Evolutionary conservation across 129 eudicot genomes (phyloP), one percentile per base, ranked within the genome.

Genomic region (Centrapalus pauciflorus): DNA sequence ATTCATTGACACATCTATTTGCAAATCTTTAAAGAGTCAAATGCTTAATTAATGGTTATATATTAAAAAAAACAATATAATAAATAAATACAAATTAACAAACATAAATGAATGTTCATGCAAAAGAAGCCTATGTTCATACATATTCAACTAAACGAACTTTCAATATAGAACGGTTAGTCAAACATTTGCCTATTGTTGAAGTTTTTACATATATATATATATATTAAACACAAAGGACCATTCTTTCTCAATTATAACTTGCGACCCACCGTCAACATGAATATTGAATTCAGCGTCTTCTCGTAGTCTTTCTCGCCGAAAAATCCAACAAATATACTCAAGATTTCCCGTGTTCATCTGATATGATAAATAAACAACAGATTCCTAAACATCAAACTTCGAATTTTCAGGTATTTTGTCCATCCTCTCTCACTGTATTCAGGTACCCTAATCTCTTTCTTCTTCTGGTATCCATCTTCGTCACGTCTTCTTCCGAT

Each of bases 231-330:
- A 54, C 55, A 64, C 30, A 38, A 51, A 19, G 16, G 71, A 64
- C 78, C 66, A 55, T 55, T 40, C 28, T 64, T 57, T 46, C 1
- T 20, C 12, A 33, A 75, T 64, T 66, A 73, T 58, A 66, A 32
- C 33, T 33, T 26, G 25, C 45, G 68, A 64, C 72, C 78, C 66
- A 66, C 79, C 73, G 56, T 66, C 59, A n/a, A 46, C 61, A 57
- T 33, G 68, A 75, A 26, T 28, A 56, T 34, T 7, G 55, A 72
- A 56, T 59, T 38, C 70, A 55, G 74, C 59, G 58, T 43, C 20
- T 46, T 57, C 51, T 58, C 69, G 57, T 76, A 76, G 81, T 55
- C 76, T 72, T 72, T 72, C 56, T 80, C 75, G 75, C 75, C 75
- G 57, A 57, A 76, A 70, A 80, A 80, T 75, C 84, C 75, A 70